A percentile compares a stretch with the other conserved stretches of the same genome.
Evolutionary conservation across 129 eudicot genomes (phyloP).

Genomic region (Flaveria trinervia): DNA sequence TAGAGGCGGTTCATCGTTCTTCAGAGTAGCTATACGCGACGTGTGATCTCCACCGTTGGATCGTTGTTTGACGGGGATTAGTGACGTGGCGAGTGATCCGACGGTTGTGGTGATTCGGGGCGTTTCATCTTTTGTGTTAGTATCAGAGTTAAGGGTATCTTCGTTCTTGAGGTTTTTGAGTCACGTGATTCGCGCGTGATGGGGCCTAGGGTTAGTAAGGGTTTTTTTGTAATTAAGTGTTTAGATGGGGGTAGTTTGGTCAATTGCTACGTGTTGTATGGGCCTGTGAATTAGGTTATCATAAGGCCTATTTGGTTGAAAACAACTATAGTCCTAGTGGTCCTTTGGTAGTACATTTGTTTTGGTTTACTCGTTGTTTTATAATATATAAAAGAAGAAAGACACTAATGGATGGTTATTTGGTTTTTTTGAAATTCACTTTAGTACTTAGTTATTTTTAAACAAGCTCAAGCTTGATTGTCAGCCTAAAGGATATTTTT

Average conservation of each 20-base stretch:
- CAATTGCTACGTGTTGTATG: neutral
- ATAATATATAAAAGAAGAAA: too few species aligned
- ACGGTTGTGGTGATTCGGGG: conserved; percentile 40
- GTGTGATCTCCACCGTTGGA: conserved; percentile 63
- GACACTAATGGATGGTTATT: too few species aligned
- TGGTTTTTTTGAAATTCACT: too few species aligned
- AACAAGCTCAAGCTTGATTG: too few species aligned
- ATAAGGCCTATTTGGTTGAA: neutral
- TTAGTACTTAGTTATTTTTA: too few species aligned
- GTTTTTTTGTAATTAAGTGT: conserved; percentile 2
- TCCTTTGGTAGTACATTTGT: too few species aligned
- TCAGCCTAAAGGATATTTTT: too few species aligned
- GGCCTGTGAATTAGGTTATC: conserved; percentile 32
- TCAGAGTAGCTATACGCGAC: conserved; percentile 41
- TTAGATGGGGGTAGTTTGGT: conserved; percentile 3
- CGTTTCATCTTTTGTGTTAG: conserved; percentile 36
- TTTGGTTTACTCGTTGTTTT: too few species aligned
- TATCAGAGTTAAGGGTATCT: conserved; percentile 18
- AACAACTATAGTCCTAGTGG: too few species aligned
- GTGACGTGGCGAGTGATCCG: conserved; percentile 47
- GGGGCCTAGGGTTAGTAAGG: conserved; percentile 47
- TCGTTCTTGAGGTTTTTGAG: conserved; percentile 12
- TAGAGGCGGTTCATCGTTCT: conserved; percentile 56
- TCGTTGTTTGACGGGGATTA: conserved; percentile 34
- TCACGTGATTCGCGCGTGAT: conserved; percentile 55